A percentile compares a stretch with the other conserved stretches of the same genome.
phyloP scores from a whole-genome alignment of 148 eudicot genomes.

The Selenicereus undatus region DNA sequence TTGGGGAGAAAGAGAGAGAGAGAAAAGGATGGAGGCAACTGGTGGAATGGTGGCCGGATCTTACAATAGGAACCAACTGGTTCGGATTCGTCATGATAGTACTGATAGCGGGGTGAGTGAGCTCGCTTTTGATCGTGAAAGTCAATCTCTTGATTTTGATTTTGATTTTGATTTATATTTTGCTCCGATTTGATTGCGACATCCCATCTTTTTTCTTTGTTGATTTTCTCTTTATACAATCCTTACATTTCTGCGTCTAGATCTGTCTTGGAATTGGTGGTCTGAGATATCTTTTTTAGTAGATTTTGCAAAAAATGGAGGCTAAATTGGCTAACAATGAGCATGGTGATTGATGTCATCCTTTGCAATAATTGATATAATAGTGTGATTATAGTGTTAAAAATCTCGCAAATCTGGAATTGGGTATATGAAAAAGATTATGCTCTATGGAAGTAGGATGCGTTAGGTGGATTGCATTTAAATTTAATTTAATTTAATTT shows the following conservation, averaged over 20 bases:
- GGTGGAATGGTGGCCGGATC: slow-evolving; percentile 96
- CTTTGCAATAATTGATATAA: not conserved
- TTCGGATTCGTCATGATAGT: slow-evolving; percentile 82
- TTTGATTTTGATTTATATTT: not conserved
- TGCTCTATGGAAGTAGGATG: too few species aligned
- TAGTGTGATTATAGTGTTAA: not conserved
- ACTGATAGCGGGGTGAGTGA: slow-evolving; percentile 70
- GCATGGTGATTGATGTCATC: not conserved
- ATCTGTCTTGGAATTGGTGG: slow-evolving; percentile 11
- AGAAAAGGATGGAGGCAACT: slow-evolving; percentile 56
- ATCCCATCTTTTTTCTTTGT: too few species aligned
- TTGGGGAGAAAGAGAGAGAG: slow-evolving; percentile 12
- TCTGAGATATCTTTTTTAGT: slow-evolving; percentile 1
- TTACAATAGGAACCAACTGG: slow-evolving; percentile 71
- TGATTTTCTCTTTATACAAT: not conserved
- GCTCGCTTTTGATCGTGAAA: slow-evolving; percentile 11
- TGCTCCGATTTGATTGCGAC: not conserved
- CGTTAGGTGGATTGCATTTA: too few species aligned
- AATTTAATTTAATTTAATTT: not conserved
- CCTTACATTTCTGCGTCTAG: not conserved
- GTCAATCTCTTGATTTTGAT: slow-evolving; percentile 23
- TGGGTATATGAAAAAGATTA: too few species aligned
- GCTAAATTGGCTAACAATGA: not conserved
- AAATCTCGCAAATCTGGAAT: not conserved
- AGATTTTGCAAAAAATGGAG: slow-evolving; percentile 1